Conservation (phyloP, 2,329 filamentous ascomycete species). For the Phialocephala sp. region DNA sequence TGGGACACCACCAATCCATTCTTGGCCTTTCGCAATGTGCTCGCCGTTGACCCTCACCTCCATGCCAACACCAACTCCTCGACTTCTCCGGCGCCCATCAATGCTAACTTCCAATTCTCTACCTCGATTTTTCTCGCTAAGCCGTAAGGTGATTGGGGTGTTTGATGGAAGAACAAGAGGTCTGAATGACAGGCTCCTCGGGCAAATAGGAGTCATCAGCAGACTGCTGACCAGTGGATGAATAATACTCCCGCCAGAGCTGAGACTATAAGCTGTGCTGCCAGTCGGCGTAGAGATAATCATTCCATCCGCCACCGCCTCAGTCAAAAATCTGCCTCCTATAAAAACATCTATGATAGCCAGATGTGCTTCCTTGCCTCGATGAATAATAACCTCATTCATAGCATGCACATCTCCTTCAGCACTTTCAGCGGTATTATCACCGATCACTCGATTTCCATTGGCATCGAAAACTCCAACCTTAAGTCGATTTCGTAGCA, state of each 20-base stretch:
- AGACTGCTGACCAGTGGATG: constrained; percentile 90
- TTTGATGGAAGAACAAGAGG: constrained; percentile 88
- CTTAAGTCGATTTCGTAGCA: constrained; percentile 85
- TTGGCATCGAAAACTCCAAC: constrained; percentile 81
- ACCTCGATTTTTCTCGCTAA: constrained; percentile 81
- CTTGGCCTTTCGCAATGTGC: constrained; percentile 61
- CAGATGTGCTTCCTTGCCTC: constrained; percentile 87
- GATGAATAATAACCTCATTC: constrained; percentile 94
- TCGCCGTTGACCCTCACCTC: constrained; percentile 92
- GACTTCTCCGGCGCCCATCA: constrained; percentile 71
- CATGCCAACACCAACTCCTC: constrained; percentile 73
- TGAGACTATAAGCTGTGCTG: constrained; percentile 94
- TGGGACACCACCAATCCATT: constrained; percentile 81
- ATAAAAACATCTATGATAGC: constrained; percentile 92
- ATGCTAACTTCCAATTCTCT: constrained; percentile 80
- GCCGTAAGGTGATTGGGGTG: constrained; percentile 78
- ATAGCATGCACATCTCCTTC: constrained; percentile 67
- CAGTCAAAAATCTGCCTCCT: constrained; percentile 86
- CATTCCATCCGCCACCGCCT: constrained; percentile 94
- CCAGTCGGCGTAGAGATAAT: constrained; percentile 93
- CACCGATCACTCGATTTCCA: constrained; percentile 61
- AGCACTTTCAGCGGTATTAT: constrained; percentile 41
- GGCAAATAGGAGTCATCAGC: constrained; percentile 92
- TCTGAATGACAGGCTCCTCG: constrained; percentile 88
- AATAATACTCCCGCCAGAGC: constrained; percentile 88